Base-by-base conservation (phyloP, 305 asterid genomes). In the Plantago lanceolata region DNA sequence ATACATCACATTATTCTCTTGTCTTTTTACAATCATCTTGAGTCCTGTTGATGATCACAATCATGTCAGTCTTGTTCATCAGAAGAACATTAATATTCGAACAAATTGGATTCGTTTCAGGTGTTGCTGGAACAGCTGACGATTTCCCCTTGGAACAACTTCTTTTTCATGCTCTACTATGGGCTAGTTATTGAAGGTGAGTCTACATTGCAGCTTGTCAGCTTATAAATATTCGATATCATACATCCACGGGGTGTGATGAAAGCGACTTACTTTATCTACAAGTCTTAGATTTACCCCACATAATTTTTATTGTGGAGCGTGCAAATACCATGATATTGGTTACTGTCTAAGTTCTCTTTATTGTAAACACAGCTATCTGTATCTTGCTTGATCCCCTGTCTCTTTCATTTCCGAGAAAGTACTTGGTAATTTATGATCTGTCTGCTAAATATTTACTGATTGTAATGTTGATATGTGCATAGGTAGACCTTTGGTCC, bases 71-170 rank as follows among this genome's bases (percentile, higher is more conserved):
- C 28, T 24, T 24, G 28, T 1, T 24, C 28, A 24, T 24, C 28
- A 24, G 28, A 24, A 24, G 28, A 24, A 24, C 28, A 24, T 24
- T 24, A 24, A 1, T n/a, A n/a, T 24, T 24, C 28, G 28, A 24
- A 24, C 9, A 5, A 44, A 29, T 48, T 51, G 43, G 20, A 65
- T 64, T 66, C 20, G 19, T 85, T 80, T 76, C 89, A 92, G 98
- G 98, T 92, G 72, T 72, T 84, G 78, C 65, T 89, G 76, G 97
- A 92, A 73, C 98, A 92, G 76, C 72, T 89, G 59, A 87, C 95
- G 6, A 56, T 77, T 62, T 92, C 97, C 33, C 98, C 98, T 35
- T 83, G 84, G 96, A 89, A 92, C 86, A 92, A 92, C 85, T 45
- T 92, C 71, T 65, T 89, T 77, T 89, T 92, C 85, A 87, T 92